Conservation (phyloP, 305 asterid species). For the Rubia occidens region DNA sequence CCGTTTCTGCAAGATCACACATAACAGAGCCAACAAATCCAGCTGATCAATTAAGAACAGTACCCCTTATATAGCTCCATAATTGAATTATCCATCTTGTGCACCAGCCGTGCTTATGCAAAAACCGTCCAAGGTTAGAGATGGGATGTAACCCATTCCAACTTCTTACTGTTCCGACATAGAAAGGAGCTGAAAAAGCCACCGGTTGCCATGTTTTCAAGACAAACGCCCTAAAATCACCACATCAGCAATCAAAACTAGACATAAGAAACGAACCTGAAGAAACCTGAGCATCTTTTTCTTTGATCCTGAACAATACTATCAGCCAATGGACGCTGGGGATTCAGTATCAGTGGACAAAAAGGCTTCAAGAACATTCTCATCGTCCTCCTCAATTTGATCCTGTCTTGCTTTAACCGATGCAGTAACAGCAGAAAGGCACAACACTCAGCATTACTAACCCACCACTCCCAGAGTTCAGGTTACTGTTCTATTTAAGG, state of each 20-base stretch:
- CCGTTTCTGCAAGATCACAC: conserved; percentile 8
- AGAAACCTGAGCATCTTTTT: conserved; percentile 69
- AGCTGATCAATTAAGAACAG: conserved; percentile 1
- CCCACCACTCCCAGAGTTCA: background rate
- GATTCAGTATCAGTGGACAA: conserved; percentile 49
- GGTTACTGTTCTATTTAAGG: background rate
- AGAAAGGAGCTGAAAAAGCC: background rate
- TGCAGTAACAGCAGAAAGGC: background rate
- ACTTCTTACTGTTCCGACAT: conserved; percentile 6
- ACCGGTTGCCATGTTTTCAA: background rate
- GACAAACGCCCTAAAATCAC: background rate
- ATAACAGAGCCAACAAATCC: background rate
- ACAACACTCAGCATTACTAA: background rate
- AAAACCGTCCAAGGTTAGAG: conserved; percentile 18
- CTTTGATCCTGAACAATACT: conserved; percentile 54
- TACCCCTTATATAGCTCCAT: conserved; percentile 87
- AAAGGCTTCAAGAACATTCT: conserved; percentile 59
- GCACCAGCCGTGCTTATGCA: conserved; percentile 53
- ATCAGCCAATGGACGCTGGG: conserved; percentile 73
- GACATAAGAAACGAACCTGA: conserved; percentile 39
- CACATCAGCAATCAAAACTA: background rate
- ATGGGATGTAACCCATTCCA: background rate
- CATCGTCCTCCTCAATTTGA: conserved; percentile 64
- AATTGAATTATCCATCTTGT: conserved; percentile 64
- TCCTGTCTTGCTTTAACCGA: conserved; percentile 34